These are phyloP conservation scores for Zygosaccharomyces bailii DNA, from an alignment of 805 yeast genomes.

Conservation along the genomic window DNA sequence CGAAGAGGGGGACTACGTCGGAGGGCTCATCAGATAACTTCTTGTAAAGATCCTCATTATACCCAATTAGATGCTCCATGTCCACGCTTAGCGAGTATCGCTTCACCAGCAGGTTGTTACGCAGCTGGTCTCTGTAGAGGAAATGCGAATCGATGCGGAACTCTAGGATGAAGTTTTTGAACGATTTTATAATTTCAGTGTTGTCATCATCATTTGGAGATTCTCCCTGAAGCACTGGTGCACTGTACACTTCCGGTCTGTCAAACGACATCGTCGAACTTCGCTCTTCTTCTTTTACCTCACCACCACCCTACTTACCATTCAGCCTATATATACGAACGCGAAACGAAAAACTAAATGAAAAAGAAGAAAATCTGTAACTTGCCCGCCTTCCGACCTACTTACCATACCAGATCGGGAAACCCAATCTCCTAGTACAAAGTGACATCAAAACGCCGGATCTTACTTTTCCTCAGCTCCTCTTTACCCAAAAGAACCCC, in stretches of 20 bases:
- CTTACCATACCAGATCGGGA: not conserved
- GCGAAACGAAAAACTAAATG: not conserved
- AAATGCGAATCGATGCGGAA: slow-evolving; percentile 80
- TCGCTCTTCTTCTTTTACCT: not conserved
- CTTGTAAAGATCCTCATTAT: slow-evolving; percentile 85
- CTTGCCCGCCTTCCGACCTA: no score
- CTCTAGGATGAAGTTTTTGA: slow-evolving; percentile 77
- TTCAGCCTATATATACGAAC: not conserved
- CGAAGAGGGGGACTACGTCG: slow-evolving; percentile 83
- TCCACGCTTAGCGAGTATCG: slow-evolving; percentile 71
- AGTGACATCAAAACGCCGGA: not conserved
- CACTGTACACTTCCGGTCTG: slow-evolving; percentile 65
- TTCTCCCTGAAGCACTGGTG: slow-evolving; percentile 86
- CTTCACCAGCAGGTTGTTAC: slow-evolving; percentile 79
- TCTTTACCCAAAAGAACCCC: not conserved
- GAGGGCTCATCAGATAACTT: slow-evolving; percentile 80
- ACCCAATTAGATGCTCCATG: slow-evolving; percentile 79
- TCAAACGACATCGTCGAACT: slow-evolving; percentile 58
- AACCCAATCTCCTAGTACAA: not conserved
- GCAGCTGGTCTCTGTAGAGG: slow-evolving; percentile 83
- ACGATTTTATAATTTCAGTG: slow-evolving; percentile 70
- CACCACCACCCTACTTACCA: not conserved
- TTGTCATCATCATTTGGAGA: slow-evolving; percentile 58
- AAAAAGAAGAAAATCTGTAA: not conserved
- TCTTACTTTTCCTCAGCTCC: not conserved